Percentiles rank a stretch among this genome's conserved stretches.
Conservation (phyloP, 139 green algal species). For the Micromonas pusilla region DNA sequence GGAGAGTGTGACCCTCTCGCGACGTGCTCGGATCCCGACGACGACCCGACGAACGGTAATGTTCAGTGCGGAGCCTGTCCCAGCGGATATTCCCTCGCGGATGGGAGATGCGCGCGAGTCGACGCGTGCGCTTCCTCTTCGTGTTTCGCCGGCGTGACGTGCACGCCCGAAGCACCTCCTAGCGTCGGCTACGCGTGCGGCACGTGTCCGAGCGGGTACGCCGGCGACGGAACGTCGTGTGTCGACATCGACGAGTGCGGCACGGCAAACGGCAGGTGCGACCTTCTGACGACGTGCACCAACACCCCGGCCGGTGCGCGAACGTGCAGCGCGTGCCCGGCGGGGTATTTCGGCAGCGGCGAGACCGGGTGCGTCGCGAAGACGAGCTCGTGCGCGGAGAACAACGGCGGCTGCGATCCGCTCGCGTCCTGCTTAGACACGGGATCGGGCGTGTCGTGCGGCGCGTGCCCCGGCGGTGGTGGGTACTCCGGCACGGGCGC, state of each 20-base stretch:
- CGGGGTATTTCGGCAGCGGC: conserved; percentile 2
- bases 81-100: neutral
- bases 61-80: no score
- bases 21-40: conserved; percentile 2
- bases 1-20: conserved; percentile 8
- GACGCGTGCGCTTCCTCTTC: neutral
- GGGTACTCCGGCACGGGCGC: neutral
- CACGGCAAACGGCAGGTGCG: conserved; percentile 11
- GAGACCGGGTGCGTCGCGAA: conserved; percentile 3
- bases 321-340: conserved; percentile 18
- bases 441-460: neutral
- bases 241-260: conserved; percentile 5
- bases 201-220: conserved; percentile 2
- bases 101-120: neutral
- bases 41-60: no score
- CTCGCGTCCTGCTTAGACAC: neutral
- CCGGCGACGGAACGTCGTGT: conserved; percentile 1
- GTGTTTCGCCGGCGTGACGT: conserved; percentile 6
- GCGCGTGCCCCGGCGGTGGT: neutral
- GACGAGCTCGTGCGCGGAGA: neutral
- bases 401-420: conserved; percentile 26
- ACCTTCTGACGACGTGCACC: conserved; percentile 13
- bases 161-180: conserved; percentile 6
- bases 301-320: neutral
- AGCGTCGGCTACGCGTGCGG: neutral